Evolutionary conservation across 2,329 filamentous ascomycete genomes (phyloP).

Genomic region (Aspergillus brunneoviolaceus): DNA sequence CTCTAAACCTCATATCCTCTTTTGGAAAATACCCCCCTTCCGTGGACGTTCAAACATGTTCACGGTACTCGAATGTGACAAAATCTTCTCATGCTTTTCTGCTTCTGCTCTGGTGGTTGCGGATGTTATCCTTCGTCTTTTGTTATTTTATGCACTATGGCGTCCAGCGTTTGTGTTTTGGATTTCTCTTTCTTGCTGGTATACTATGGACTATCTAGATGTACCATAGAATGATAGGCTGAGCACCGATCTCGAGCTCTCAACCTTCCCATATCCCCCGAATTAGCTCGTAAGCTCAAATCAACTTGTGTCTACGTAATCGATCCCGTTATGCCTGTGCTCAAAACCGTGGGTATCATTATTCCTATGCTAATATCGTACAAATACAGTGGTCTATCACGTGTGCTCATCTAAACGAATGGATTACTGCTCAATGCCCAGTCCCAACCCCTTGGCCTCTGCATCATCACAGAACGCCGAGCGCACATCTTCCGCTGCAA

Average conservation of each 20-base stretch:
- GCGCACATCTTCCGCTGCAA: slow-evolving; percentile 88
- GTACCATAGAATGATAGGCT: slow-evolving; percentile 11
- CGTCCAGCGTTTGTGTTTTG: slow-evolving; percentile 30
- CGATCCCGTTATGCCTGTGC: neutral
- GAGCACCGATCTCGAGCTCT: neutral
- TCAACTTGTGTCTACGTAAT: neutral
- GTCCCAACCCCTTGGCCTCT: slow-evolving; percentile 77
- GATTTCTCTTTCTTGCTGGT: neutral
- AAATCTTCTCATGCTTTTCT: neutral
- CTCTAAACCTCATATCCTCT: neutral
- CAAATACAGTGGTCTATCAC: neutral
- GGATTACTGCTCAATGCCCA: slow-evolving; percentile 46
- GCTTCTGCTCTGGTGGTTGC: neutral
- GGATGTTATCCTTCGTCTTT: slow-evolving; percentile 9
- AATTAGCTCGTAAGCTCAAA: neutral
- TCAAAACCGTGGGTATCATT: neutral
- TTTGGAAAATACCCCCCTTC: neutral
- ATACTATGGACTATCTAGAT: neutral
- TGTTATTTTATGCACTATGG: slow-evolving; percentile 26
- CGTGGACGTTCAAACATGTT: neutral
- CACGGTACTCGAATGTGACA: neutral
- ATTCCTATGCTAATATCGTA: neutral
- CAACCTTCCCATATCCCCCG: neutral
- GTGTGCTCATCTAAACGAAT: neutral
- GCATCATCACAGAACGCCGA: slow-evolving; percentile 84